Base-by-base conservation (phyloP, 176 grass and related monocot genomes). In the Pontederia paniculata region DNA sequence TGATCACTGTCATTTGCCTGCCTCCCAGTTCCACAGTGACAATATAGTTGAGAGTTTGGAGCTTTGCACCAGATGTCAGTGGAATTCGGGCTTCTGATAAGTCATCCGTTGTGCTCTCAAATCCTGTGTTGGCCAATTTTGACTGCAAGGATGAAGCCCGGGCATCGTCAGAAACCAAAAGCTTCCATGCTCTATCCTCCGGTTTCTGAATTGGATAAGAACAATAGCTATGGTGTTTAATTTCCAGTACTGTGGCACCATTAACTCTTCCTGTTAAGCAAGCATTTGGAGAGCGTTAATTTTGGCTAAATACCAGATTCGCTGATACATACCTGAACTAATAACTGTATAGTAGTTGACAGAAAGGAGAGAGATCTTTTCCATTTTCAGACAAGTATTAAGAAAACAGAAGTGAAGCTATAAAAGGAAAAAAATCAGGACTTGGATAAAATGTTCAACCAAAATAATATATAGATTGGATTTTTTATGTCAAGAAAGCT, bases 11-110 rank as follows among this genome's bases (percentile, higher is more conserved):
- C 10, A 79, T 76, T 62, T 88, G 60, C 23, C 58, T 72, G 67
- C 75, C 67, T 11, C 78, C 78, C 0, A 72, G 48, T 1, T 72
- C 71, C 0, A 88, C 57, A 45, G 84, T 75, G 47, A 79, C 71
- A 0, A 88, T 9, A 62, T 82, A 82, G 78, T 87, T 87, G 6
- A 87, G 63, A 10, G 84, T 87, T 50, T 72, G 67, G 10, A 87
- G 74, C 52, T 50, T 81, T 12, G 71, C 71, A 15, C 84, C 74
- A 8, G 84, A 88, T 47, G 57, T 56, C 62, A 88, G 62, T 20
- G 78, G 75, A 0, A 88, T 69, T 76, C 65, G 62, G 2, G 71
- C 63, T 54, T 59, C 57, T 42, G 70, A 71, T 44, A 60, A 13
- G 25, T 21, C 20, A 17, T 52, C 9, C 14, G 18, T 46, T 14